These are phyloP conservation scores for Tremella mesenterica DNA, from an alignment of 768 basidiomycete species.

Conservation along the genomic window DNA sequence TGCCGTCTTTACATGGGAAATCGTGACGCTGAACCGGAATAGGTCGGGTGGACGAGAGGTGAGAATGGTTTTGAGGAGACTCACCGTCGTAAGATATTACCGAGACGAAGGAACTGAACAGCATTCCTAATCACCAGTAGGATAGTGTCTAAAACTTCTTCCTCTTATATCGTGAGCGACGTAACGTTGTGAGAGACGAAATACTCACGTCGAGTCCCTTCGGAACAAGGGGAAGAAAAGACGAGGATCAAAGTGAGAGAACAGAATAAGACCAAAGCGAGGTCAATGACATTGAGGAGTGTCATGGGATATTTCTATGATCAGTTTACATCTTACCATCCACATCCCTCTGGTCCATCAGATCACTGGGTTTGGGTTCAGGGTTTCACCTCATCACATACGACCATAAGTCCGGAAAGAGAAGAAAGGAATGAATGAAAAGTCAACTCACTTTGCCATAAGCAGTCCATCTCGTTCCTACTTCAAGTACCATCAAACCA, in stretches of 20 bases:
- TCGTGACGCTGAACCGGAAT: background rate
- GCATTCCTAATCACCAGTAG: slow-evolving; percentile 85
- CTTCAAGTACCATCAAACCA: slow-evolving; percentile 85
- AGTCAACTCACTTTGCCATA: slow-evolving; percentile 68
- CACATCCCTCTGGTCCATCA: background rate
- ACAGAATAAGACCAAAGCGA: slow-evolving; percentile 81
- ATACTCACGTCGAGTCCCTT: slow-evolving; percentile 35
- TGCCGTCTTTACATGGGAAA: background rate
- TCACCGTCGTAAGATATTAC: slow-evolving; percentile 86
- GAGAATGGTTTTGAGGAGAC: slow-evolving; percentile 35
- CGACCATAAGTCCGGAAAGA: slow-evolving; percentile 4
- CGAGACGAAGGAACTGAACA: slow-evolving; percentile 75
- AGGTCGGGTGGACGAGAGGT: background rate
- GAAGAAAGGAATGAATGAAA: background rate
- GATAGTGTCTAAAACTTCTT: slow-evolving; percentile 79
- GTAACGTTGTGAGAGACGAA: background rate
- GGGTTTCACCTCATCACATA: background rate
- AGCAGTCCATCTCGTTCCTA: slow-evolving; percentile 80
- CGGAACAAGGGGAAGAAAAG: slow-evolving; percentile 51
- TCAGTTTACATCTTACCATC: background rate
- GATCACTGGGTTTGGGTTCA: background rate
- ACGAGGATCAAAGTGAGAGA: slow-evolving; percentile 79
- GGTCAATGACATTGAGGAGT: slow-evolving; percentile 72
- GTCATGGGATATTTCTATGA: slow-evolving; percentile 42
- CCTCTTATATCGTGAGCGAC: background rate